These are phyloP conservation scores for Gaeumannomyces tritici DNA, from an alignment of 2,329 filamentous ascomycete genomes.

Conservation along the genomic window DNA sequence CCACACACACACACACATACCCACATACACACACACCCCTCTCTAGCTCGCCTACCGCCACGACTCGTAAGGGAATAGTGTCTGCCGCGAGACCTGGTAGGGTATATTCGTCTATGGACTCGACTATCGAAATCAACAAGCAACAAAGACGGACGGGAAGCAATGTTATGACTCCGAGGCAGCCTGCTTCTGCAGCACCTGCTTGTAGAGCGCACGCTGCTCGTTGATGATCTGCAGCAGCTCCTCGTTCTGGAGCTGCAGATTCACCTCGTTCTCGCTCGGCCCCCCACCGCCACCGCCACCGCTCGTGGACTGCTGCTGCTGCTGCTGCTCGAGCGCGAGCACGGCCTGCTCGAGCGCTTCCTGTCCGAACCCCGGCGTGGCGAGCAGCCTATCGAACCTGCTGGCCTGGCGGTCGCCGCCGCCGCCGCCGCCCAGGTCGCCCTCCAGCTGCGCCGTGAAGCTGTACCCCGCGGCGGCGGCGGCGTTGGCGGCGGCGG, in stretches of 20 bases:
- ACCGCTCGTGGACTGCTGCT: constrained; percentile 9
- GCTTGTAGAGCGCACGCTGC: constrained; percentile 23
- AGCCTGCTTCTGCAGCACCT: constrained; percentile 17
- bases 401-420: constrained; percentile 20
- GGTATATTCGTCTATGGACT: not conserved
- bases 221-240: constrained; percentile 29
- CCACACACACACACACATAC: too few relatives aligned
- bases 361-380: constrained; percentile 35
- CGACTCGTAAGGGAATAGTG: too few relatives aligned
- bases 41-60: too few relatives aligned
- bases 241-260: constrained; percentile 24
- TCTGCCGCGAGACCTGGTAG: not conserved
- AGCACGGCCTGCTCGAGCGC: constrained; percentile 40
- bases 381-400: constrained; percentile 34
- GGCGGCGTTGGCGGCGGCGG: constrained; percentile 48
- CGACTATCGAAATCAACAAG: not conserved
- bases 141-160: not conserved
- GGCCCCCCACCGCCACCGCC: not conserved
- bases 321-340: constrained; percentile 28
- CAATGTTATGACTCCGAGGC: constrained; percentile 14
- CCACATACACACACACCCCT: too few relatives aligned
- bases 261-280: constrained; percentile 9
- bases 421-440: constrained; percentile 19
- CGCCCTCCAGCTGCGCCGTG: constrained; percentile 49
- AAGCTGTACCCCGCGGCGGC: constrained; percentile 48